Evolutionary conservation across 2,329 filamentous ascomycete genomes (phyloP).

Genomic region (Furcasterigmium sp.): DNA sequence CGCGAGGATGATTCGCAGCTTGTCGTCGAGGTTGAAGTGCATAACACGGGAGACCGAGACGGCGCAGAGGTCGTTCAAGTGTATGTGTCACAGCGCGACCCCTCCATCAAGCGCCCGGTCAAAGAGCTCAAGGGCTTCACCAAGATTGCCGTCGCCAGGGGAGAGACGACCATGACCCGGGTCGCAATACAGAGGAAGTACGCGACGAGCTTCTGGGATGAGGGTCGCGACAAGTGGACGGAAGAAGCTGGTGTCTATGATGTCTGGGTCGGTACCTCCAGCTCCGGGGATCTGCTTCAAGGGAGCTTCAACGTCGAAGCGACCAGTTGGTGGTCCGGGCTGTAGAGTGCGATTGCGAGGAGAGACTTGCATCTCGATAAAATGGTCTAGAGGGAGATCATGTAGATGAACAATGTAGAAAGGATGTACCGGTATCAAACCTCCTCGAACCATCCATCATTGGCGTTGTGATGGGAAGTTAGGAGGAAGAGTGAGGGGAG

Average conservation of each 20-base stretch:
- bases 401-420: no score
- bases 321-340: constrained; percentile 1
- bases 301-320: background rate
- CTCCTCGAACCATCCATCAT: no score
- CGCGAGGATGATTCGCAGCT: background rate
- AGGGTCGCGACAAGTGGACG: background rate
- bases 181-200: background rate
- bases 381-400: no score
- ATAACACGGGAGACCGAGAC: background rate
- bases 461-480: no score
- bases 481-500: no score
- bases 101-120: constrained; percentile 30
- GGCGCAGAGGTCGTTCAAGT: constrained; percentile 16
- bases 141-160: constrained; percentile 47
- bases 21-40: background rate
- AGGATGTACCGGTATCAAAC: no score
- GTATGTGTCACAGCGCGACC: constrained; percentile 34
- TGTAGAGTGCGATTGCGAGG: no score
- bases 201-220: constrained; percentile 3
- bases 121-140: constrained; percentile 46
- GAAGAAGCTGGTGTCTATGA: background rate
- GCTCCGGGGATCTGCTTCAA: background rate
- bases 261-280: background rate
- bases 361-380: no score
- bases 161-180: constrained; percentile 21